These are phyloP conservation scores for Kitagawia praeruptora DNA, from an alignment of 129 eudicot species.

Conservation along the genomic window DNA sequence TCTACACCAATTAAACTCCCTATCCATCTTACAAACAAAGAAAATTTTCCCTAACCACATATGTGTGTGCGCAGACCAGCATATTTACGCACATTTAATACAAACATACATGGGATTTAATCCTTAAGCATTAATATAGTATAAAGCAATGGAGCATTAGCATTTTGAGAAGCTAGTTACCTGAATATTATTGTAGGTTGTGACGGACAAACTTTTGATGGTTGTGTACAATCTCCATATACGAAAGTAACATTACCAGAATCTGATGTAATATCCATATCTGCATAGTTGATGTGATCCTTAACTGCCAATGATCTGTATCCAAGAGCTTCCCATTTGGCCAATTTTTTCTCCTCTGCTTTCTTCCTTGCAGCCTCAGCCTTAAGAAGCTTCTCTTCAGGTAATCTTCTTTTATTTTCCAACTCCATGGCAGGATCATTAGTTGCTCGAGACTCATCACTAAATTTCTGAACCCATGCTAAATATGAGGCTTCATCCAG, in stretches of 20 bases:
- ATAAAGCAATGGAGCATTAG: neutral
- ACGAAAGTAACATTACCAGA: slow-evolving; percentile 71
- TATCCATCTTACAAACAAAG: neutral
- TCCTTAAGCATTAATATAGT: neutral
- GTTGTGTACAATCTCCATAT: slow-evolving; percentile 89
- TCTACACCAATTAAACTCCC: neutral
- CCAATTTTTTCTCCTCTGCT: slow-evolving; percentile 70
- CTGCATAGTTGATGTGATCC: slow-evolving; percentile 34
- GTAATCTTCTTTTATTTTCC: slow-evolving; percentile 36
- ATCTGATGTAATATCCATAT: slow-evolving; percentile 39
- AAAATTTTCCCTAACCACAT: neutral
- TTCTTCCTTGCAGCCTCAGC: slow-evolving; percentile 65
- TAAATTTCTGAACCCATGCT: slow-evolving; percentile 85
- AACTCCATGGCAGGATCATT: slow-evolving; percentile 25
- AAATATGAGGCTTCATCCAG: slow-evolving; percentile 75
- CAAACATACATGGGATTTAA: neutral
- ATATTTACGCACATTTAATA: neutral
- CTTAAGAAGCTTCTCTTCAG: slow-evolving; percentile 54
- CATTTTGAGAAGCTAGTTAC: slow-evolving; percentile 22
- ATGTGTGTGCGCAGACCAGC: neutral
- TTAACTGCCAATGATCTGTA: slow-evolving; percentile 54
- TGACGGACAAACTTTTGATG: slow-evolving; percentile 54
- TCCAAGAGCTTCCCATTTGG: slow-evolving; percentile 90
- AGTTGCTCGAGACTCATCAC: slow-evolving; percentile 37
- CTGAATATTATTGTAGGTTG: slow-evolving; percentile 67